A percentile compares a stretch with the other conserved stretches of the same genome.
These are phyloP conservation scores for Globisporangium cystogenes DNA, from an alignment of 352 stramenopile genomes.

Conservation along the genomic window DNA sequence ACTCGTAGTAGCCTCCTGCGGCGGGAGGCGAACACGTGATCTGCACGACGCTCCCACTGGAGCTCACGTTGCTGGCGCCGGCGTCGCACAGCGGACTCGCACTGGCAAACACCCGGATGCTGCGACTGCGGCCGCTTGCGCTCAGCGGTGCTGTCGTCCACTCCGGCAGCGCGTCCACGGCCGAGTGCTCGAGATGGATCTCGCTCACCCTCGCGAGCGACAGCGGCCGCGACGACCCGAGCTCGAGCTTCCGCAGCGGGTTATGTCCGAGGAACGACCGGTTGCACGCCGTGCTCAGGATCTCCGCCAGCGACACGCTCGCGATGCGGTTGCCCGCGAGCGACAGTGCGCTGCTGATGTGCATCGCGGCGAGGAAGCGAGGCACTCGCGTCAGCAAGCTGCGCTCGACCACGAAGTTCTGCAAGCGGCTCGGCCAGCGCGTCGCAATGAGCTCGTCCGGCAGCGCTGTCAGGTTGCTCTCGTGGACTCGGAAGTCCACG, in stretches of 20 bases:
- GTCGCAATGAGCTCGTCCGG: not conserved
- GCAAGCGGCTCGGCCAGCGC: not conserved
- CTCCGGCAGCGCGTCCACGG: not conserved
- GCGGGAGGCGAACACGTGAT: not conserved
- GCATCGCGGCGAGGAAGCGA: not conserved
- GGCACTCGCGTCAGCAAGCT: constrained; percentile 1
- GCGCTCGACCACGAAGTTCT: constrained; percentile 6
- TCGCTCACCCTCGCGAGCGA: not conserved
- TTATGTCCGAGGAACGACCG: constrained; percentile 1
- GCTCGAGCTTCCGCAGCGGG: not conserved
- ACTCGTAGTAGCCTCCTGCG: not conserved
- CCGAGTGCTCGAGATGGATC: constrained; percentile 3
- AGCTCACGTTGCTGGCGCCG: not conserved
- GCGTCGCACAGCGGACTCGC: not conserved
- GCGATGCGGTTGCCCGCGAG: constrained; percentile 1
- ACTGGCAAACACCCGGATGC: not conserved
- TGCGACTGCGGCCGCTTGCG: not conserved
- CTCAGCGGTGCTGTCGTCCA: not conserved
- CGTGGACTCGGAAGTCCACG: constrained; percentile 14
- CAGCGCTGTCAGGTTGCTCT: constrained; percentile 11
- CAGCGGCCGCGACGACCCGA: not conserved
- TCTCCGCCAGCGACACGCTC: not conserved
- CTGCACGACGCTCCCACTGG: not conserved
- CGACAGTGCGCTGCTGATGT: not conserved
- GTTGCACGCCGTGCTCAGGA: constrained; percentile 1